A percentile compares a stretch with the other conserved stretches of the same genome.
These are phyloP conservation scores for Bipolaris bicolor DNA, from an alignment of 2,329 filamentous ascomycete genomes.

Conservation along the genomic window DNA sequence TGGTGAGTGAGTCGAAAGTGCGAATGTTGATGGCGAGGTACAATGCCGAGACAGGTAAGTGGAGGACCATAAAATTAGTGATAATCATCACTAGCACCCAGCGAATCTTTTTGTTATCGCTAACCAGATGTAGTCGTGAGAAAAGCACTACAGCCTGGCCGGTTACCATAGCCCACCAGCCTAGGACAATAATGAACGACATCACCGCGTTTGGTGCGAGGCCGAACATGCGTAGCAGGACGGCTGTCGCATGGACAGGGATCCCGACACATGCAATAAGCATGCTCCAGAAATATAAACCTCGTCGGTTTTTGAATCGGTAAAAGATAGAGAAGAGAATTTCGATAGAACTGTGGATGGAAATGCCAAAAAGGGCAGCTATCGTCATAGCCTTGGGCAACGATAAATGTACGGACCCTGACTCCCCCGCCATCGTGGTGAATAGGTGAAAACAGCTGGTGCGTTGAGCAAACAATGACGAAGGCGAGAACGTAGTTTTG, in stretches of 20 bases:
- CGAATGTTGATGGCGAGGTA: constrained; percentile 56
- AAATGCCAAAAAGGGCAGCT: background rate
- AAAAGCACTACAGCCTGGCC: constrained; percentile 67
- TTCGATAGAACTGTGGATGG: background rate
- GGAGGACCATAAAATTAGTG: constrained; percentile 32
- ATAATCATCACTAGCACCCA: constrained; percentile 63
- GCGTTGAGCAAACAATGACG: background rate
- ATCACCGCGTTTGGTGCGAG: background rate
- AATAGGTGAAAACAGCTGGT: background rate
- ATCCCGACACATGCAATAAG: background rate
- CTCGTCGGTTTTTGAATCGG: background rate
- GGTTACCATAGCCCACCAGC: constrained; percentile 58
- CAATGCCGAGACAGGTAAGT: constrained; percentile 60
- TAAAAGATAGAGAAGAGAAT: background rate
- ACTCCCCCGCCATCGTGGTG: background rate
- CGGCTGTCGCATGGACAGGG: background rate
- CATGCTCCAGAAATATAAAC: background rate
- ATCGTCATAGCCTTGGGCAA: background rate
- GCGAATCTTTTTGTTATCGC: constrained; percentile 18
- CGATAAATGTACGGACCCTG: background rate
- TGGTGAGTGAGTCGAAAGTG: constrained; percentile 12
- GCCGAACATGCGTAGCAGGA: background rate
- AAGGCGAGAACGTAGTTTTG: background rate
- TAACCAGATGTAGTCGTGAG: constrained; percentile 52
- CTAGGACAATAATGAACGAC: background rate